Conservation (phyloP, 73 alveolate species). For the Paraurostyla sp. region DNA sequence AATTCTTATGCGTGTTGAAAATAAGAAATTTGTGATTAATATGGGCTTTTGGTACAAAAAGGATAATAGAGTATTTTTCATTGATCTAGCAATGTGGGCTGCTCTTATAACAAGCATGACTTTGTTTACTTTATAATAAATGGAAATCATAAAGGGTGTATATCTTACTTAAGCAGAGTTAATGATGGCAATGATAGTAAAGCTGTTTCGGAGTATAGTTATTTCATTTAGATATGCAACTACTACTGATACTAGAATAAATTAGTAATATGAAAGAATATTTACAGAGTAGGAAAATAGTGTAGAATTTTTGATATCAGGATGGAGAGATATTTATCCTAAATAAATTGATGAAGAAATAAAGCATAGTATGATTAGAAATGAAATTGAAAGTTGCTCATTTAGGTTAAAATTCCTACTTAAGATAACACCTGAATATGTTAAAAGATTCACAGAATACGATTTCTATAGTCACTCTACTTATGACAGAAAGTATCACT, state of each 20-base stretch:
- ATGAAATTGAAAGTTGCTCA: slow-evolving; percentile 31
- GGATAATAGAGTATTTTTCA: neutral
- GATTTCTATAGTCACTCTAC: no score
- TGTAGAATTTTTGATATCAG: neutral
- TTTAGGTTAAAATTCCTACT: no score
- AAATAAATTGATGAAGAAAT: slow-evolving; percentile 3
- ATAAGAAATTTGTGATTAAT: neutral
- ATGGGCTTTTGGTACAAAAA: slow-evolving; percentile 32
- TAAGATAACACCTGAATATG: no score
- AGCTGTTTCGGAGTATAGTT: neutral
- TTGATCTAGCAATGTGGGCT: neutral
- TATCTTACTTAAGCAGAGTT: neutral
- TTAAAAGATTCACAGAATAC: no score
- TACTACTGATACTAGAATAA: slow-evolving; percentile 7
- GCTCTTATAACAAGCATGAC: no score
- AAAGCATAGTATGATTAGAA: slow-evolving; percentile 33
- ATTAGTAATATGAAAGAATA: neutral
- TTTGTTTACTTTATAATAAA: neutral
- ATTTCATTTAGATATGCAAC: slow-evolving; percentile 36
- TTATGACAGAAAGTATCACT: no score
- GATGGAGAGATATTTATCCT: slow-evolving; percentile 3
- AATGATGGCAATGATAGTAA: neutral
- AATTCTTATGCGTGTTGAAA: neutral
- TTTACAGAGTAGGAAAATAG: slow-evolving; percentile 16
- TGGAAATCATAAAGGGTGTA: neutral